Conservation (phyloP, 2,329 filamentous ascomycete genomes). For the Diaporthe caulivora region DNA sequence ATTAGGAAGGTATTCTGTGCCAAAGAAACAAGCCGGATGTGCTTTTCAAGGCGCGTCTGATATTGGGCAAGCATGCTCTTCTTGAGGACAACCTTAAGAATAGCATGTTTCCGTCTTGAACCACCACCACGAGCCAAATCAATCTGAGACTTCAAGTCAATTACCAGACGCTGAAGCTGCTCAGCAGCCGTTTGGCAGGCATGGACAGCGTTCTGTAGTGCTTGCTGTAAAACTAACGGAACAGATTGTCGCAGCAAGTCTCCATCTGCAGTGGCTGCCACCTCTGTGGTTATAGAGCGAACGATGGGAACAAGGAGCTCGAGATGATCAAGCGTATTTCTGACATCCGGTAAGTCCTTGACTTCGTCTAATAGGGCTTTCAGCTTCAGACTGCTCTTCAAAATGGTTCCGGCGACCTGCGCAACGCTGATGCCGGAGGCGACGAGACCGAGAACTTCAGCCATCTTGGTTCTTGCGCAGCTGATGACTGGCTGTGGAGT, state of each 20-base stretch:
- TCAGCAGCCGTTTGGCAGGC: background rate
- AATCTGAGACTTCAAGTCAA: background rate
- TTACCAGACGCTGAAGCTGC: background rate
- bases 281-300: background rate
- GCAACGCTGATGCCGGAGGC: constrained; percentile 8
- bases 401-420: background rate
- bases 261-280: no score
- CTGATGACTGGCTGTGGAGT: fast-evolving
- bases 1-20: background rate
- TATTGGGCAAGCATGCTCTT: background rate
- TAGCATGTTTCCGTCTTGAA: background rate
- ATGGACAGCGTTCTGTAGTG: background rate
- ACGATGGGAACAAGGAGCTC: background rate
- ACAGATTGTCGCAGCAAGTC: fast-evolving
- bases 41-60: background rate
- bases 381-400: background rate
- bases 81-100: background rate
- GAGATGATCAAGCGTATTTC: background rate
- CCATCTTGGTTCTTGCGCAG: background rate
- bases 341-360: background rate
- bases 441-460: background rate
- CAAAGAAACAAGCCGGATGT: background rate
- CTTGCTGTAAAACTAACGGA: background rate
- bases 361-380: background rate
- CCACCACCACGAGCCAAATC: background rate